A percentile compares a stretch with the other conserved stretches of the same genome.
phyloP scores from a whole-genome alignment of 306 rosid genomes.

The Cucumis melo region DNA sequence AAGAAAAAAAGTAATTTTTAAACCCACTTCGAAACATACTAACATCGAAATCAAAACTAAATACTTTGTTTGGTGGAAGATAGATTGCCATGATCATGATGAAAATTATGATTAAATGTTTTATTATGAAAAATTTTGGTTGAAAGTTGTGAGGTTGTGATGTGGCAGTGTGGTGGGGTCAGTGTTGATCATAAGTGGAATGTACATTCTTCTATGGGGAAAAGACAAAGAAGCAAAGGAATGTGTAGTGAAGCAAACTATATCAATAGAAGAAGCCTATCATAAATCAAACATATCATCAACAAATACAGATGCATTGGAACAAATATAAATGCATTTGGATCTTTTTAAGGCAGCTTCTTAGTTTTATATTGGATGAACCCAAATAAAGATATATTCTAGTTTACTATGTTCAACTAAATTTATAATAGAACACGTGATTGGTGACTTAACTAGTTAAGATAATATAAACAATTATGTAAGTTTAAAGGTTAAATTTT shows the following conservation, averaged over 20 bases:
- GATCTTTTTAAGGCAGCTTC: no score
- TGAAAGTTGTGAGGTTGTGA: not conserved
- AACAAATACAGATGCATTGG: not conserved
- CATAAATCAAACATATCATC: not conserved
- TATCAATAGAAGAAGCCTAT: constrained; percentile 20
- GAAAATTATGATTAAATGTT: no score
- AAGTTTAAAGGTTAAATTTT: no score
- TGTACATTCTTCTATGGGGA: constrained; percentile 79
- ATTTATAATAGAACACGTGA: not conserved
- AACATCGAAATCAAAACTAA: not conserved
- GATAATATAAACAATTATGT: not conserved
- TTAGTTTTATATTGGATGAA: not conserved
- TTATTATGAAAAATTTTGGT: no score
- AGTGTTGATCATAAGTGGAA: constrained; percentile 49
- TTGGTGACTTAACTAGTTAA: not conserved
- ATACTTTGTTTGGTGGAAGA: not conserved
- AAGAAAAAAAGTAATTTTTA: no score
- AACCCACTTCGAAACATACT: no score
- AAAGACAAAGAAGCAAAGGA: constrained; percentile 37
- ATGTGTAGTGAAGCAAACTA: constrained; percentile 18
- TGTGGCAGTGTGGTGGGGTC: constrained; percentile 63
- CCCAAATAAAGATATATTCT: not conserved
- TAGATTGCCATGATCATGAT: no score
- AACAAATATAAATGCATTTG: not conserved
- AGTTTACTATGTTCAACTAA: not conserved